These are phyloP conservation scores for Cucurbita ficifolia DNA, from an alignment of 306 rosid species.

Conservation along the genomic window DNA sequence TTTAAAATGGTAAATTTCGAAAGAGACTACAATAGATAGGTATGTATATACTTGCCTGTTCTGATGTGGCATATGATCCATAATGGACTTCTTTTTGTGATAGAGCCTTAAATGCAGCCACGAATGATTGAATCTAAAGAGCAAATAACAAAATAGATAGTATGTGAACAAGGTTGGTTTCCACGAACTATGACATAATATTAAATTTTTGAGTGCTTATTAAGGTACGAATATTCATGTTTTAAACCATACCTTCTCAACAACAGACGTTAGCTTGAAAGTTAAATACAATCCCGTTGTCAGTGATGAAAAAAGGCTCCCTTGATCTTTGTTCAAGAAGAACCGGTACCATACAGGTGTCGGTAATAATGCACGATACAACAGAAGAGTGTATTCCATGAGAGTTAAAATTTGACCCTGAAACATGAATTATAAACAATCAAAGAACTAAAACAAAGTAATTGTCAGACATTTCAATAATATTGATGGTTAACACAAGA, in stretches of 20 bases:
- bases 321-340: slow-evolving; percentile 70
- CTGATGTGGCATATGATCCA: slow-evolving; percentile 69
- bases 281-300: slow-evolving; percentile 82
- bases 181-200: slow-evolving; percentile 1
- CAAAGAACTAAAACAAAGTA: background rate
- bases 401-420: slow-evolving; percentile 82
- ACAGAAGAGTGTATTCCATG: slow-evolving; percentile 52
- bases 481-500: slow-evolving; percentile 1
- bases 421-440: background rate
- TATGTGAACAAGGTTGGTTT: background rate
- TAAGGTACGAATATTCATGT: background rate
- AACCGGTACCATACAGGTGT: slow-evolving; percentile 85
- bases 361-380: slow-evolving; percentile 74
- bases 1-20: background rate
- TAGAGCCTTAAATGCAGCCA: slow-evolving; percentile 51
- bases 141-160: slow-evolving; percentile 3
- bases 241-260: slow-evolving; percentile 58
- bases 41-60: slow-evolving; percentile 39
- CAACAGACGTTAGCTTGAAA: slow-evolving; percentile 63
- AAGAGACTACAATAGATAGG: slow-evolving; percentile 1
- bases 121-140: slow-evolving; percentile 46
- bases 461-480: slow-evolving; percentile 18
- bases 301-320: slow-evolving; percentile 81
- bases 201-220: slow-evolving; percentile 10
- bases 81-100: slow-evolving; percentile 55